phyloP scores from a whole-genome alignment of 1,284 basidiomycete genomes.

The Sutorius eximius region DNA sequence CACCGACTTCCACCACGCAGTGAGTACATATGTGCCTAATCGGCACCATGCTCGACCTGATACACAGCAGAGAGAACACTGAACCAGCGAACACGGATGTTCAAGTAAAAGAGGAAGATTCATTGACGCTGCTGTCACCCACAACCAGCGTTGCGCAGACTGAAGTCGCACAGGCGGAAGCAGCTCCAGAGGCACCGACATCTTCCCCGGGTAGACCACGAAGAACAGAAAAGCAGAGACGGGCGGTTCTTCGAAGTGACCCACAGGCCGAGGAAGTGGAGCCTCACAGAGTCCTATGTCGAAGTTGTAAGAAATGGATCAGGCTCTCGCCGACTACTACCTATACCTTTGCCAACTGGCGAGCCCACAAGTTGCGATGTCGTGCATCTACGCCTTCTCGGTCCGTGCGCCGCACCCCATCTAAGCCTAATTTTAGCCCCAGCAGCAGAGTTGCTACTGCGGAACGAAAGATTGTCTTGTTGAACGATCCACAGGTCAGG shows the following conservation, averaged over 20 bases:
- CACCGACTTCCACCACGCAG: constrained; percentile 6
- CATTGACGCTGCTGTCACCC: constrained; percentile 6
- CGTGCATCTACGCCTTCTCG: constrained; percentile 38
- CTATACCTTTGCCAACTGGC: constrained; percentile 55
- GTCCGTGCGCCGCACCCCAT: constrained; percentile 11
- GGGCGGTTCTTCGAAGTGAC: constrained; percentile 53
- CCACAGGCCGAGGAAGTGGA: constrained; percentile 48
- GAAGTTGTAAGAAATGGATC: constrained; percentile 61
- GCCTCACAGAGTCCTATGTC: constrained; percentile 53
- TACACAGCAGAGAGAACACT: constrained; percentile 9
- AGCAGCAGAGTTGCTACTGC: constrained; percentile 56
- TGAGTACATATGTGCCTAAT: constrained; percentile 11
- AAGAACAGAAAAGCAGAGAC: constrained; percentile 46
- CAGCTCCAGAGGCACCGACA: background rate
- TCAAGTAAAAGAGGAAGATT: constrained; percentile 17
- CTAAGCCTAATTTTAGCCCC: constrained; percentile 40
- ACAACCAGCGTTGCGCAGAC: background rate
- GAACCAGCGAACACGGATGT: background rate
- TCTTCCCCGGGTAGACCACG: constrained; percentile 12
- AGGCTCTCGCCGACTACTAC: constrained; percentile 41
- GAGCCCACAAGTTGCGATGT: constrained; percentile 48
- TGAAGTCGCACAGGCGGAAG: background rate
- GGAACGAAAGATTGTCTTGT: constrained; percentile 55
- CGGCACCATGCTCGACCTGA: constrained; percentile 3
- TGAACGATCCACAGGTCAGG: constrained; percentile 61